phyloP scores from a whole-genome alignment of 345 rosid species.

The Cardamine chenopodiifolia region DNA sequence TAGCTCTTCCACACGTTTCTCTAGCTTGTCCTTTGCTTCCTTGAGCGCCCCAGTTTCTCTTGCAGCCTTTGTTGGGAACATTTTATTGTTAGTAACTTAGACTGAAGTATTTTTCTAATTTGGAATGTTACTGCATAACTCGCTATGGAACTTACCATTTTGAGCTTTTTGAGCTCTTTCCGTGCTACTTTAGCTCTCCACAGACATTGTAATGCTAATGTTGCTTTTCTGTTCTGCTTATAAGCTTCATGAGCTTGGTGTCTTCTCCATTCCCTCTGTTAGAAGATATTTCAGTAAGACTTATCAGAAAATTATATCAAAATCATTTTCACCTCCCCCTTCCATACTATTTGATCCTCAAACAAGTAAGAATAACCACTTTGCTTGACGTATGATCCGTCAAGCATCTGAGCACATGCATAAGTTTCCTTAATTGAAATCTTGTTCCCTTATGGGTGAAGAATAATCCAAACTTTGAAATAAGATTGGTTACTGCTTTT shows the following conservation, averaged over 20 bases:
- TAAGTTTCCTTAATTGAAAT: not conserved
- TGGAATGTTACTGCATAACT: not conserved
- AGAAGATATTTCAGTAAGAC: constrained; percentile 20
- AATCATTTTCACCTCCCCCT: not conserved
- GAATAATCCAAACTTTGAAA: not conserved
- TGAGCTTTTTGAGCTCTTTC: constrained; percentile 65
- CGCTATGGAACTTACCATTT: constrained; percentile 45
- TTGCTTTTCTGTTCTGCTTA: constrained; percentile 51
- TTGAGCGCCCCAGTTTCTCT: constrained; percentile 74
- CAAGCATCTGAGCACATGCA: constrained; percentile 14
- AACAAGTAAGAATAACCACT: constrained; percentile 1
- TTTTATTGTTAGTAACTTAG: constrained; percentile 15
- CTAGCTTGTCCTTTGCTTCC: constrained; percentile 68
- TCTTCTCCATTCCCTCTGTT: constrained; percentile 63
- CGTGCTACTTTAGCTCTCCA: constrained; percentile 65
- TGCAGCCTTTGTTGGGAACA: constrained; percentile 55
- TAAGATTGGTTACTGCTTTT: constrained; percentile 2
- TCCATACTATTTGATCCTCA: not conserved
- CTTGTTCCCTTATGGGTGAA: constrained; percentile 1
- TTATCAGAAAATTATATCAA: not conserved
- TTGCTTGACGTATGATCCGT: not conserved
- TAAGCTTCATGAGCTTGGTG: constrained; percentile 51
- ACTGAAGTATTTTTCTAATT: constrained; percentile 1
- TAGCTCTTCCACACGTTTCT: constrained; percentile 68
- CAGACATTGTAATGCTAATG: constrained; percentile 57